Evolutionary conservation across 176 grass and related monocot species (phyloP).

Genomic region (Dendrocalamus sinicus): DNA sequence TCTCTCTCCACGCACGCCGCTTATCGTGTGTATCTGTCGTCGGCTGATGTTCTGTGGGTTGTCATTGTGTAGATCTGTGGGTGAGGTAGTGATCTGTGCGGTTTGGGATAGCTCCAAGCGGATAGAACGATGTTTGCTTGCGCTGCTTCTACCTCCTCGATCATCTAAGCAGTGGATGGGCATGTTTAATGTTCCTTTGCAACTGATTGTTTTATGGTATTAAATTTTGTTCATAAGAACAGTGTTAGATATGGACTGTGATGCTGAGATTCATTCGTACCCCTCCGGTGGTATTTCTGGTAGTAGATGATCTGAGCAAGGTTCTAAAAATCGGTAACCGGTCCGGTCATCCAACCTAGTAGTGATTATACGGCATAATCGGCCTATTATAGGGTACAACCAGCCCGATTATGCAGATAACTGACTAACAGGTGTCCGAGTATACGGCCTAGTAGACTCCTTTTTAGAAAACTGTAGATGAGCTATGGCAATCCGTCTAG

Average conservation of each 20-base stretch:
- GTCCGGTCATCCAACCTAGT: too few relatives aligned
- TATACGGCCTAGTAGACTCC: too few relatives aligned
- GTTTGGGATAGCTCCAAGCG: too few relatives aligned
- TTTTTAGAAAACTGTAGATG: too few relatives aligned
- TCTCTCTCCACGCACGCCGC: not conserved
- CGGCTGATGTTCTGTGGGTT: not conserved
- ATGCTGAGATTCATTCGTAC: not conserved
- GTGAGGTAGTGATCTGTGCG: not conserved
- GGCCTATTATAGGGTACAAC: too few relatives aligned
- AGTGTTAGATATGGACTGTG: not conserved
- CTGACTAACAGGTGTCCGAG: too few relatives aligned
- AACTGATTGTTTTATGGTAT: not conserved
- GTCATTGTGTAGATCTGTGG: not conserved
- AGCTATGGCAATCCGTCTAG: not conserved
- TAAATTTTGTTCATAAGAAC: not conserved
- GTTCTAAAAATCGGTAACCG: too few relatives aligned
- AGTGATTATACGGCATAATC: too few relatives aligned
- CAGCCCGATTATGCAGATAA: too few relatives aligned
- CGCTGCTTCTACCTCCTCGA: not conserved
- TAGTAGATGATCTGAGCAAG: too few relatives aligned
- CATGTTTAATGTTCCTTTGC: too few relatives aligned
- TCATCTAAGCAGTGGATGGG: not conserved
- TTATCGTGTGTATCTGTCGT: not conserved
- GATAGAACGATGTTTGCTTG: not conserved
- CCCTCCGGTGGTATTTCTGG: not conserved